Base-by-base conservation (phyloP, 2,329 filamentous ascomycete genomes). In the Nemania abortiva region DNA sequence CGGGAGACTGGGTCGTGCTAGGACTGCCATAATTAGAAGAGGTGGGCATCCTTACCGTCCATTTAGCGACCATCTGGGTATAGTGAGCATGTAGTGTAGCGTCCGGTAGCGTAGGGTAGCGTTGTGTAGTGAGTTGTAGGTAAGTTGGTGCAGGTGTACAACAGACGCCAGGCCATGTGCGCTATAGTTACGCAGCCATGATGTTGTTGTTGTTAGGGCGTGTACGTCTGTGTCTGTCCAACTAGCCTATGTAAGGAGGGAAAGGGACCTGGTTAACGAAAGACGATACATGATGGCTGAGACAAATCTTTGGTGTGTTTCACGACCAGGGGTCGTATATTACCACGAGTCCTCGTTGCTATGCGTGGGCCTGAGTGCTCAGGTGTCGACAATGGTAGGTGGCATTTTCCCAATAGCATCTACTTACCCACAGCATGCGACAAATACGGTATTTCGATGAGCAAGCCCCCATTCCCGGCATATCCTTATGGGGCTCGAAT, bases 1-100 rank as follows among this genome's bases (percentile, higher is more conserved):
- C 71, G 70, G 56, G 59, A 71, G 68, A 70, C 73, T 71, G 73
- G 73, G 73, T 74, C 70, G 71, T 68, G 73, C 71, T 62, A 61
- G 65, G 67, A 71, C 54, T 72, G 57, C 73, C 71, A 74, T 72
- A 72, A 65, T 73, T 74, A 73, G 73, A 74, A 72, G 67, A 70
- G 54, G 56, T 29, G 58, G 57, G 54, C 63, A 52, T 66, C 50
- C 49, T 53, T 59, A 60, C 55, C 60, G 57, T 52, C 58, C 61
- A 55, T 64, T 64, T 66, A 52, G 52, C 37, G 29, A 68, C 37
- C 29, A 55, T 53, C 49, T 65, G n/a, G 65, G 68, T 59, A 68
- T 70, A 58, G 68, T 52, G 55, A 54, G n/a, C n/a, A 50, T 59
- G 57, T 65, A 49, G 47, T 55, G 47, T 55, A 49, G 39, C 18